These are phyloP conservation scores for Naegleria lovaniensis DNA, from an alignment of 208 protist species.

Conservation along the genomic window DNA sequence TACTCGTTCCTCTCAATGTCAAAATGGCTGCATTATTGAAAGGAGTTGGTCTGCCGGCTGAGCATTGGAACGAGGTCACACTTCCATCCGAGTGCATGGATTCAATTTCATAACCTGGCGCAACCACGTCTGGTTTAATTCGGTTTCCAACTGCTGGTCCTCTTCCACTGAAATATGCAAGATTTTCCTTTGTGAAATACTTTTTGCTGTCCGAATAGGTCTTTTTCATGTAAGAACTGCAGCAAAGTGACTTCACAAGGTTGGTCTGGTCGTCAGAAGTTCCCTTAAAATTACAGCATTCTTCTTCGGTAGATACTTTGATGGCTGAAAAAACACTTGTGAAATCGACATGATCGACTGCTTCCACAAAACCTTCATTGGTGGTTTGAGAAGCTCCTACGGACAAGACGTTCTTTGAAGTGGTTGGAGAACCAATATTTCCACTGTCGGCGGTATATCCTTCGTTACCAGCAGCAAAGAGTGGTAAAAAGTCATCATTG, in stretches of 20 bases:
- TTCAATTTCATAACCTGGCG: conserved; percentile 53
- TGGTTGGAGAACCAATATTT: conserved; percentile 51
- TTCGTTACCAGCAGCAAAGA: conserved; percentile 68
- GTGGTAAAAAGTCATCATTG: conserved; percentile 57
- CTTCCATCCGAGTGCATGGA: conserved; percentile 39
- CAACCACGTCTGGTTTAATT: conserved; percentile 69
- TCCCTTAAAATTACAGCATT: background rate
- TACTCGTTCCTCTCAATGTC: background rate
- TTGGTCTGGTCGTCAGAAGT: background rate
- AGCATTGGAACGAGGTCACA: background rate
- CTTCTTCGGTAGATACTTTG: background rate
- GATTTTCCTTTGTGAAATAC: background rate
- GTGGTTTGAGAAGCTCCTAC: conserved; percentile 49
- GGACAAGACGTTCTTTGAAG: conserved; percentile 72
- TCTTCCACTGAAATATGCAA: conserved; percentile 42
- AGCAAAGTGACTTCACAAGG: background rate
- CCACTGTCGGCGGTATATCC: conserved; percentile 21
- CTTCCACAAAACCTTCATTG: background rate
- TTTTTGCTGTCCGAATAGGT: background rate
- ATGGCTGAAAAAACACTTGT: background rate
- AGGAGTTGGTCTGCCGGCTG: background rate
- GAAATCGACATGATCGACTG: background rate
- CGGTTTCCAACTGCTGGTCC: conserved; percentile 67
- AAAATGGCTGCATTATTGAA: background rate
- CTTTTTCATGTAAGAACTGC: background rate